Base-by-base conservation (phyloP, 495 filamentous ascomycete species). In the Beverwykella pulmonaria region DNA sequence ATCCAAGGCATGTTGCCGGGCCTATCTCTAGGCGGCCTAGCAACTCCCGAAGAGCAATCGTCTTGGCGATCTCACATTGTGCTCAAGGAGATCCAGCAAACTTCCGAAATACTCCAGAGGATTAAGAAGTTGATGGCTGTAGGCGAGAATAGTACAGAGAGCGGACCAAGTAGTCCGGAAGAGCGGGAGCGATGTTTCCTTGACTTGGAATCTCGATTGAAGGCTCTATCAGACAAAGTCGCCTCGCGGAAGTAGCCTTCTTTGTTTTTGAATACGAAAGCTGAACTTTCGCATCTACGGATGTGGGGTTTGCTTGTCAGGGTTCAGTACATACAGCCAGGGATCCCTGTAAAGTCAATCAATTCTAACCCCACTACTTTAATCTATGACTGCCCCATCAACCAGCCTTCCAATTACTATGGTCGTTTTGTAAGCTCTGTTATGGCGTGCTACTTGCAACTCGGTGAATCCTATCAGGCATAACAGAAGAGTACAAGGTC, bases 1-100 rank as follows among this genome's bases (percentile, higher is more conserved):
- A 44, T 61, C 5, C 44, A 61, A 20, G 59, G 59, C 15, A 61
- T 64, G 61, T 22, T 64, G 6, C 61, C 61, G 1, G 61, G 50
- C 12, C 20, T 64, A 7, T 20, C 50, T 15, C 27, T 64, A 20
- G 61, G 61, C 15, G 46, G 30, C 12, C 34, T 64, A n/a, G 47
- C 20, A 14, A 64, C 55, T 32, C 50, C 61, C 14, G 47, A 64
- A 32, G 61, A 64, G 23, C 61, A 64, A 36, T 26, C 36, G 8
- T 55, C 53, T 4, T 64, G 53, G 50, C 54, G 61, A 20, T 56
- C 29, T 7, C 61, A 64, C 9, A 56, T 64, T 29, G 50, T 64
- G 1, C 32, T 44, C 34, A 44, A 36, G 17, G 61, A 55, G 61
- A 56, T 64, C 17, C 61, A 34, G 20, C 61, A 64, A 34, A 49